Evolutionary conservation across 2,329 filamentous ascomycete species (phyloP).

Genomic region (Penicillium nordicum): DNA sequence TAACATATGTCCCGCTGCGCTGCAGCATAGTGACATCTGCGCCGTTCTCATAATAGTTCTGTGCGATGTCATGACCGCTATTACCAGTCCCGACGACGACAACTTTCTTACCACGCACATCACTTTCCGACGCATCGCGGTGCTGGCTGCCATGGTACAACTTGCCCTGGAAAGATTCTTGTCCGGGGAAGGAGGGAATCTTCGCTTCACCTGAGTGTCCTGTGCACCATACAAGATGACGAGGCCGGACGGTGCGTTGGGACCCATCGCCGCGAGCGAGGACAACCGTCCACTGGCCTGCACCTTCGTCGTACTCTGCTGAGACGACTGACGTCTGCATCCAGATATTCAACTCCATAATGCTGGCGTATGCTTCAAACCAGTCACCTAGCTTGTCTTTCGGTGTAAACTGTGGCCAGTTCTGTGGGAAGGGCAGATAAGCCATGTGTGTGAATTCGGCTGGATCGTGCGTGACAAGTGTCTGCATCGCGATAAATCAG

Average conservation of each 20-base stretch:
- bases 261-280: constrained; percentile 27
- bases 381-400: constrained; percentile 50
- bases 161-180: constrained; percentile 42
- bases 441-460: constrained; percentile 40
- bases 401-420: constrained; percentile 44
- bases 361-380: constrained; percentile 48
- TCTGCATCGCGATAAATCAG: constrained; percentile 3
- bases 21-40: constrained; percentile 54
- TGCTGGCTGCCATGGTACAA: constrained; percentile 47
- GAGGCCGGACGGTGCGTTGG: constrained; percentile 35
- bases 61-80: constrained; percentile 51
- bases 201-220: constrained; percentile 45
- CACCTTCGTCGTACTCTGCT: constrained; percentile 39
- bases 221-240: constrained; percentile 49
- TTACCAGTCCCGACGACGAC: constrained; percentile 51
- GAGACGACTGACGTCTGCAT: constrained; percentile 39
- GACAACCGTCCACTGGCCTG: constrained; percentile 40
- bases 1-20: constrained; percentile 50
- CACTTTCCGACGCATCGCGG: constrained; percentile 37
- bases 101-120: constrained; percentile 44
- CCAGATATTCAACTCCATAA: constrained; percentile 51
- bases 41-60: constrained; percentile 50
- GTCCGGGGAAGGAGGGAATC: constrained; percentile 42
- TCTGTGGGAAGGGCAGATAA: constrained; percentile 41
- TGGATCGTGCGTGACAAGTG: constrained; percentile 38